Evolutionary conservation across 331 rosid species (phyloP).

Genomic region (Quercus phellos): DNA sequence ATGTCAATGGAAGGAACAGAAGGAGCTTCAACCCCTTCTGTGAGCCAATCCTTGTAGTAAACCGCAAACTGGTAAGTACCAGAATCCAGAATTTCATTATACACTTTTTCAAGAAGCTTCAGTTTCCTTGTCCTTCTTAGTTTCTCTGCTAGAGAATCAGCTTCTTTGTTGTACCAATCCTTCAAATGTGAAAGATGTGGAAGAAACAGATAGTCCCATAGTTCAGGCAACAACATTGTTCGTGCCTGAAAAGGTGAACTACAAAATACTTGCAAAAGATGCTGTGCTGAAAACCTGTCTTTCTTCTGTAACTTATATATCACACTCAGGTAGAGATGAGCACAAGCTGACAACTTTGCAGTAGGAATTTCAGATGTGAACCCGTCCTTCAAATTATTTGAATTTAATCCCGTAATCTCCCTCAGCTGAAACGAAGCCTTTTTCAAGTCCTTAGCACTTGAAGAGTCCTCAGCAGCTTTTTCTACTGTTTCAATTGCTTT

Average conservation of each 20-base stretch:
- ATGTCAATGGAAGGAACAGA: constrained; percentile 46
- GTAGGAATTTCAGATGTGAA: constrained; percentile 55
- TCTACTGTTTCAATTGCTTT: constrained; percentile 65
- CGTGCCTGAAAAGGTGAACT: constrained; percentile 65
- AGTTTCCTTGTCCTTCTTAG: constrained; percentile 41
- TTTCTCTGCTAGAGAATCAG: constrained; percentile 33
- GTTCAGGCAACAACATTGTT: constrained; percentile 54
- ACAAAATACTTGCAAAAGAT: constrained; percentile 76
- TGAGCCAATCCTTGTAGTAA: constrained; percentile 88
- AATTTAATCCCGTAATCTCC: constrained; percentile 57
- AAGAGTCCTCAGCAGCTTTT: constrained; percentile 39
- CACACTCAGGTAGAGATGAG: constrained; percentile 85
- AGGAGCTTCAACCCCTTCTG: constrained; percentile 67
- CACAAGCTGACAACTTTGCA: constrained; percentile 64
- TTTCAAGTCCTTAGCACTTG: constrained; percentile 42
- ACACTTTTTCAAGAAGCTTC: constrained; percentile 49
- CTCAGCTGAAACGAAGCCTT: constrained; percentile 56
- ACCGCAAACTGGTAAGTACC: constrained; percentile 53
- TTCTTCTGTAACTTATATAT: constrained; percentile 55
- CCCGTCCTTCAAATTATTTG: constrained; percentile 43
- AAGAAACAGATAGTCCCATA: constrained; percentile 70
- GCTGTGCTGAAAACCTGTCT: constrained; percentile 65
- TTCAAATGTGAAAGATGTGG: constrained; percentile 64
- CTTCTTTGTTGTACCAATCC: constrained; percentile 58
- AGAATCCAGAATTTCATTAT: constrained; percentile 61